Percentiles rank a stretch among this genome's conserved stretches.
phyloP scores from a whole-genome alignment of 371 early-diverging fungal species.

The Syncephalastrum sp. region DNA sequence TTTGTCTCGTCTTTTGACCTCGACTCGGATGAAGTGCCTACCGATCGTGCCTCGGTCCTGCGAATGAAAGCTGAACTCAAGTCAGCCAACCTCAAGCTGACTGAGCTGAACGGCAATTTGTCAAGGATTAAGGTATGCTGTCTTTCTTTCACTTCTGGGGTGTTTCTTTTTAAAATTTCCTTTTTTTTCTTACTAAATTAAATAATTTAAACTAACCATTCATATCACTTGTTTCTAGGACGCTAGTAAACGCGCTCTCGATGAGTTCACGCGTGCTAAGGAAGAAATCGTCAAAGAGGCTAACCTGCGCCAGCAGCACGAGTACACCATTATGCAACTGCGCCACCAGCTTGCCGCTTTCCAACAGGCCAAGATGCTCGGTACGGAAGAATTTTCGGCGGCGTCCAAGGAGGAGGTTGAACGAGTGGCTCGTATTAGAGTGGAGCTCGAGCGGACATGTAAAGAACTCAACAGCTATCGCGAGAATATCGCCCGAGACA shows the following conservation, averaged over 20 bases:
- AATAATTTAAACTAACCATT: neutral
- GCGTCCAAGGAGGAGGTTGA: slow-evolving; percentile 32
- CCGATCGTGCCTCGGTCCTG: slow-evolving; percentile 11
- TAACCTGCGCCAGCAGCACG: slow-evolving; percentile 32
- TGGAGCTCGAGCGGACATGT: slow-evolving; percentile 33
- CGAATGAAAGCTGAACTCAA: slow-evolving; percentile 30
- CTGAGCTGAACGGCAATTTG: slow-evolving; percentile 26
- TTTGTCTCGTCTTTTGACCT: slow-evolving; percentile 6
- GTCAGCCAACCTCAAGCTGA: slow-evolving; percentile 20
- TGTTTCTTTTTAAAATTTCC: slow-evolving; percentile 1
- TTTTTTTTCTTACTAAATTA: slow-evolving; percentile 4
- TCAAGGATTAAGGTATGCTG: slow-evolving; percentile 31
- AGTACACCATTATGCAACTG: slow-evolving; percentile 27
- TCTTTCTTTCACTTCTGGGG: neutral
- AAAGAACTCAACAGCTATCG: slow-evolving; percentile 33
- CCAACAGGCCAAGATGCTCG: slow-evolving; percentile 15
- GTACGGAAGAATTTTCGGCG: slow-evolving; percentile 13
- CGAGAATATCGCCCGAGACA: slow-evolving; percentile 25
- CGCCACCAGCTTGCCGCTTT: slow-evolving; percentile 27
- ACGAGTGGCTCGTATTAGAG: slow-evolving; percentile 26
- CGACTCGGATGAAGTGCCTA: slow-evolving; percentile 9
- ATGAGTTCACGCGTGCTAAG: slow-evolving; percentile 40
- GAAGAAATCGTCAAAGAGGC: slow-evolving; percentile 44
- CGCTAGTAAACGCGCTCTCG: slow-evolving; percentile 37
- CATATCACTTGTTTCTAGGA: slow-evolving; percentile 15